Evolutionary conservation across 1,284 basidiomycete species (phyloP).

Genomic region (Ganoderma resinaceum): DNA sequence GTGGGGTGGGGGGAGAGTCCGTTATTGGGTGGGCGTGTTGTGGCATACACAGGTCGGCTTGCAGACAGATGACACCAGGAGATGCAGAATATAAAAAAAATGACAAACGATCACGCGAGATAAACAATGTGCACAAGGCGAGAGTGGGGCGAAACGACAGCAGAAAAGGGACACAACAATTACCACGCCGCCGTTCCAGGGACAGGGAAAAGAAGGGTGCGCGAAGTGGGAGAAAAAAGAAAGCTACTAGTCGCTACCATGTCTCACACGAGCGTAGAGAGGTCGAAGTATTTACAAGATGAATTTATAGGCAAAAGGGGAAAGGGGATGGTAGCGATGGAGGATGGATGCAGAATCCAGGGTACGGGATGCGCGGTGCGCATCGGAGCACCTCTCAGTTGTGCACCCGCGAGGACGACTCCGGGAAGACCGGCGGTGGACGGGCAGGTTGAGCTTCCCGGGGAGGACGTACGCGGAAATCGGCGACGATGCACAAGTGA

Average conservation of each 20-base stretch:
- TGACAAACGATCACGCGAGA: slow-evolving; percentile 25
- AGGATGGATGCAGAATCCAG: neutral
- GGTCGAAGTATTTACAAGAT: slow-evolving; percentile 36
- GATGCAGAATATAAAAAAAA: slow-evolving; percentile 26
- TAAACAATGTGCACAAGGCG: slow-evolving; percentile 17
- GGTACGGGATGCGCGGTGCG: neutral
- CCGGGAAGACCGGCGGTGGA: slow-evolving; percentile 46
- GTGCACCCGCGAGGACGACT: slow-evolving; percentile 38
- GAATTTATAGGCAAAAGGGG: slow-evolving; percentile 31
- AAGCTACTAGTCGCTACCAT: slow-evolving; percentile 7
- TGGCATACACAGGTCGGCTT: neutral
- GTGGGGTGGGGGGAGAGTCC: neutral
- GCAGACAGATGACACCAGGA: slow-evolving; percentile 4
- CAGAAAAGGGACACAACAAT: slow-evolving; percentile 1
- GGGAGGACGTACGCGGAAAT: slow-evolving; percentile 80
- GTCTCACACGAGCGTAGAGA: slow-evolving; percentile 12
- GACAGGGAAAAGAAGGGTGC: slow-evolving; percentile 12
- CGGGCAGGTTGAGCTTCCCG: slow-evolving; percentile 49
- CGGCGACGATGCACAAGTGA: slow-evolving; percentile 69
- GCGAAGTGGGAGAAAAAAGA: slow-evolving; percentile 13
- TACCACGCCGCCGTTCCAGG: slow-evolving; percentile 11
- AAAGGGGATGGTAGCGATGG: slow-evolving; percentile 29
- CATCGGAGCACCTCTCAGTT: slow-evolving; percentile 27
- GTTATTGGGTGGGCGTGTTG: neutral
- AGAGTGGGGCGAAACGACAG: slow-evolving; percentile 13